Evolutionary conservation across 768 basidiomycete genomes (phyloP), one percentile per base, ranked within the genome.

Genomic region (Calocybe cyanea): DNA sequence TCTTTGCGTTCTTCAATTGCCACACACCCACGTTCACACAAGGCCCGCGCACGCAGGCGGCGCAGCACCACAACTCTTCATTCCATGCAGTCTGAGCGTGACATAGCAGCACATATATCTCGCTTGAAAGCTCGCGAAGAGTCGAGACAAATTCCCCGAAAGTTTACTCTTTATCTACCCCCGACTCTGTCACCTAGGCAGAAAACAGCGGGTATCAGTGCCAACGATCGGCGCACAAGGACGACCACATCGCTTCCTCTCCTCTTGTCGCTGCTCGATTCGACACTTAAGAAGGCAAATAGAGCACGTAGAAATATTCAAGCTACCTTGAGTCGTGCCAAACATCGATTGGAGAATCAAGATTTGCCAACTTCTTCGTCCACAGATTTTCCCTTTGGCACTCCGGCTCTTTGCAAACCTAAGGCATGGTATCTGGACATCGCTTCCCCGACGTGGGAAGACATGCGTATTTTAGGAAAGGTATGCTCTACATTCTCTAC

Each of bases 381-480:
- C 18, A 38, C 18, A 13, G 28, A 17, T 31, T 24, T 37, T 15
- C 24, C 34, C 8, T 11, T 41, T 4, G 10, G 17, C 20, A 33
- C 19, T 17, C 28, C 18, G 18, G 32, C 20, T 2, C 18, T 38
- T 9, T 32, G 20, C 7, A 60, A 61, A 54, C 72, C 69, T 19
- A 77, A 77, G 50, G 83, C 85, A 4, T 96, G 93, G 93, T 97
- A 91, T 78, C 64, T 97, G 34, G 92, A 97, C 57, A 81, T 95
- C 1, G 75, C 89, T 21, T 90, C 84, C 51, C 92, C 93, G 1
- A 83, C 81, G 0, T 90, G 89, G 78, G 85, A 87, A 38, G 92
- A 95, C 61, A 80, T 95, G 74, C 77, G 86, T 48, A 78, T 83
- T 5, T 75, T 97, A 39, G 87, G 92, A 35, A 92, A 88, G 76